A percentile compares a stretch with the other conserved stretches of the same genome.
These are phyloP conservation scores for Pontederia crassipes DNA, from an alignment of 176 grass and related monocot genomes.

Conservation along the genomic window DNA sequence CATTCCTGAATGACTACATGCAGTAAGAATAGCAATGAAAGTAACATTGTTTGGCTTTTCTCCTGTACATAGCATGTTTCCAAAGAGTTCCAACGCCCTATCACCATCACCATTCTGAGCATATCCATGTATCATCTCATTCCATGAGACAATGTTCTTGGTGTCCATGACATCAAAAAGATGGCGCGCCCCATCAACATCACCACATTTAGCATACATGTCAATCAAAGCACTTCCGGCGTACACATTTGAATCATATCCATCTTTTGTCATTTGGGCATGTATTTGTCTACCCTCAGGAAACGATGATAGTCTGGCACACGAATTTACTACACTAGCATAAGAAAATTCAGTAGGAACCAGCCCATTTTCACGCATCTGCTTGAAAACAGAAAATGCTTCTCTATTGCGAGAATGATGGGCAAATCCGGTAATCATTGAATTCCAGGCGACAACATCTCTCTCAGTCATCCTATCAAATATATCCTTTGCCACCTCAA, in stretches of 20 bases:
- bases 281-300: conserved; percentile 79
- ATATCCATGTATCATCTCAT: conserved; percentile 96
- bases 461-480: conserved; percentile 56
- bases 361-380: conserved; percentile 47
- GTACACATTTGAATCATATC: conserved; percentile 63
- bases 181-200: conserved; percentile 44
- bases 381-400: conserved; percentile 60
- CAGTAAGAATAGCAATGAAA: conserved; percentile 64
- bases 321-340: conserved; percentile 71
- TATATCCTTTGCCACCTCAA: conserved; percentile 39
- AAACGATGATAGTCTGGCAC: conserved; percentile 49
- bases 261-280: conserved; percentile 52
- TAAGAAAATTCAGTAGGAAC: conserved; percentile 65
- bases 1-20: conserved; percentile 63
- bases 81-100: conserved; percentile 61
- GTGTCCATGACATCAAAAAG: conserved; percentile 51
- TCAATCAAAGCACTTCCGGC: conserved; percentile 68
- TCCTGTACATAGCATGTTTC: conserved; percentile 53
- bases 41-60: conserved; percentile 68
- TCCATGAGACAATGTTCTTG: conserved; percentile 94
- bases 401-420: conserved; percentile 60
- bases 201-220: conserved; percentile 83
- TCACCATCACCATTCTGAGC: conserved; percentile 61
- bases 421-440: conserved; percentile 67
- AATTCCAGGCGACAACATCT: conserved; percentile 82